phyloP scores from a whole-genome alignment of 352 stramenopile genomes.

The Pythium brachiatum region DNA sequence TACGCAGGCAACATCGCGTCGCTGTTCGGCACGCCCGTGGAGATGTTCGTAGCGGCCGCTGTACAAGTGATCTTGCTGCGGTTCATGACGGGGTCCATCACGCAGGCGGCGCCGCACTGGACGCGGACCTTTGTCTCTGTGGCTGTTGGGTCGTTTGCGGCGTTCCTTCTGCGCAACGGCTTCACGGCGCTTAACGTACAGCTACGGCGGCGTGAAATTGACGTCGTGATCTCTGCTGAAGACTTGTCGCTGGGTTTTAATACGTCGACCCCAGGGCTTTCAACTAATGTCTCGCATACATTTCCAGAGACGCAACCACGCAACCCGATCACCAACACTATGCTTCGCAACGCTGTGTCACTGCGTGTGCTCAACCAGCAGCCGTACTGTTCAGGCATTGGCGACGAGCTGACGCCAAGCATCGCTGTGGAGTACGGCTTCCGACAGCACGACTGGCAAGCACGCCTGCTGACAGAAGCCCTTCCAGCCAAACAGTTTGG shows the following conservation, averaged over 20 bases:
- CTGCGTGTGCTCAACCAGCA: neutral
- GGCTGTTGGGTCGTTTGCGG: neutral
- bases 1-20: neutral
- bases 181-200: neutral
- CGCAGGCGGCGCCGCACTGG: neutral
- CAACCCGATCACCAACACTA: slow-evolving; percentile 11
- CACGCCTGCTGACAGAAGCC: neutral
- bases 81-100: neutral
- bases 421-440: slow-evolving; percentile 9
- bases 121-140: neutral
- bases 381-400: neutral
- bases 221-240: neutral
- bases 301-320: neutral
- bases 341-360: slow-evolving; percentile 1
- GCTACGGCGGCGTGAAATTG: neutral
- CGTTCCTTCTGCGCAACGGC: neutral
- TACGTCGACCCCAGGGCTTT: neutral
- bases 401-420: neutral
- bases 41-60: neutral
- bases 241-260: neutral
- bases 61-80: neutral
- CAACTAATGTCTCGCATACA: neutral
- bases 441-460: slow-evolving; percentile 6
- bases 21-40: neutral
- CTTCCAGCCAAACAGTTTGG: neutral